Conservation (phyloP, 2,329 filamentous ascomycete genomes). For the Tolypocladium inflatum region DNA sequence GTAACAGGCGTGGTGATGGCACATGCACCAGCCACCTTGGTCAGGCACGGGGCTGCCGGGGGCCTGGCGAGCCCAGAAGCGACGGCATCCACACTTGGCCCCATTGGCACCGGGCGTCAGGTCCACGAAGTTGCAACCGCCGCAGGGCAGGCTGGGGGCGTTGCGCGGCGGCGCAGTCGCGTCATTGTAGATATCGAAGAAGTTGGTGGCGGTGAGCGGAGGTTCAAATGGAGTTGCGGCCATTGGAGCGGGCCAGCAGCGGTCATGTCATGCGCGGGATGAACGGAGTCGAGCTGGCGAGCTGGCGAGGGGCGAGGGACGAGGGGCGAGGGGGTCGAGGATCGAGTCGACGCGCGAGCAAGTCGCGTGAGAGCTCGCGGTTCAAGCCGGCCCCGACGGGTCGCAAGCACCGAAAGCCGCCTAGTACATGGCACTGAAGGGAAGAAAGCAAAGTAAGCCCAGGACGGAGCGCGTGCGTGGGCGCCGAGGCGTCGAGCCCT, state of each 20-base stretch:
- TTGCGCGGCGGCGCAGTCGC: conserved; percentile 17
- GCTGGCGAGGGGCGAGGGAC: too few species aligned
- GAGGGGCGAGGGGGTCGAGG: conserved; percentile 5
- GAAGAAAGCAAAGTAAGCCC: conserved; percentile 3
- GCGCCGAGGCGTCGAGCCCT: neutral
- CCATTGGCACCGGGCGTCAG: conserved; percentile 40
- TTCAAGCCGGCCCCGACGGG: conserved; percentile 24
- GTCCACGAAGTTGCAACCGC: conserved; percentile 50
- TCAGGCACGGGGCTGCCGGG: conserved; percentile 24
- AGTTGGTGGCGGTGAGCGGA: conserved; percentile 30
- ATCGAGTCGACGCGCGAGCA: conserved; percentile 6
- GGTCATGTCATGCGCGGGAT: conserved; percentile 17
- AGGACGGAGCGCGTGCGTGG: neutral
- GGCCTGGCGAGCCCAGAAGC: conserved; percentile 44
- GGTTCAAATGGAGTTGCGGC: conserved; percentile 40
- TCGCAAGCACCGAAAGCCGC: conserved; percentile 19
- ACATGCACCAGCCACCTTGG: conserved; percentile 49
- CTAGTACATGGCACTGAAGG: conserved; percentile 24
- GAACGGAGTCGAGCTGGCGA: neutral
- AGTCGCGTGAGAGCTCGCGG: conserved; percentile 10
- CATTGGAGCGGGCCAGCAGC: conserved; percentile 30
- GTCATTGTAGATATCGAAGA: conserved; percentile 49
- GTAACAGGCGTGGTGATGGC: conserved; percentile 52
- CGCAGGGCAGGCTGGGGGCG: conserved; percentile 33
- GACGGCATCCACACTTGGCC: conserved; percentile 48